Percentiles rank a stretch among this genome's conserved stretches.
Conservation (phyloP, 1,139 yeast species). For the Yamadazyma dendronema region DNA sequence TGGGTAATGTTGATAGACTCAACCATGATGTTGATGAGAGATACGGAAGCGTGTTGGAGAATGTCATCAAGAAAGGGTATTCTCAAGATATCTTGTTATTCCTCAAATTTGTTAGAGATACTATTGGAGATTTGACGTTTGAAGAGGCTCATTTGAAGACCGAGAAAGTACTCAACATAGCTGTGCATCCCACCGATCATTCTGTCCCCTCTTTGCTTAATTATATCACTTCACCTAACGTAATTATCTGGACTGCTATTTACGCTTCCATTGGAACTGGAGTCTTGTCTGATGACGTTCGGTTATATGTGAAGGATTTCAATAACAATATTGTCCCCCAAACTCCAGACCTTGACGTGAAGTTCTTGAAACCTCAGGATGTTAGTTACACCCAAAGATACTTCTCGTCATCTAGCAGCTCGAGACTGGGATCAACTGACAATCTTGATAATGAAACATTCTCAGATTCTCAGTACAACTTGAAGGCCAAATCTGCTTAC, state of each 20-base stretch:
- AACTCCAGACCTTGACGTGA: conserved; percentile 32
- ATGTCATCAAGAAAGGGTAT: conserved; percentile 69
- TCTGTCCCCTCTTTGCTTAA: conserved; percentile 76
- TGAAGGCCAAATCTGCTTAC: conserved; percentile 60
- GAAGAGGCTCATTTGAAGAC: conserved; percentile 91
- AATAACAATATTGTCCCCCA: conserved; percentile 53
- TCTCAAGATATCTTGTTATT: conserved; percentile 82
- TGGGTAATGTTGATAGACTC: conserved; percentile 46
- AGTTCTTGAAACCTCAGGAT: conserved; percentile 46
- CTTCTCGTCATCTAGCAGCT: conserved; percentile 21
- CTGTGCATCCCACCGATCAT: conserved; percentile 80
- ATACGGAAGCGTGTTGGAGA: conserved; percentile 65
- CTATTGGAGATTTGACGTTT: conserved; percentile 84
- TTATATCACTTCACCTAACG: conserved; percentile 93
- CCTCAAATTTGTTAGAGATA: conserved; percentile 71
- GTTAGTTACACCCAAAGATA: conserved; percentile 45
- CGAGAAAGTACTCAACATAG: conserved; percentile 78
- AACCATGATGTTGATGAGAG: conserved; percentile 62
- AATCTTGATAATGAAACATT: conserved; percentile 14
- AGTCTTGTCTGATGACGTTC: conserved; percentile 57
- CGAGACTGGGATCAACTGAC: conserved; percentile 11
- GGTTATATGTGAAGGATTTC: conserved; percentile 68
- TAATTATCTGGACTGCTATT: conserved; percentile 83
- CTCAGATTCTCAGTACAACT: conserved; percentile 18
- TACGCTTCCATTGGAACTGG: conserved; percentile 74